Conservation (phyloP, 345 rosid genomes). For the Corymbia maculata region DNA sequence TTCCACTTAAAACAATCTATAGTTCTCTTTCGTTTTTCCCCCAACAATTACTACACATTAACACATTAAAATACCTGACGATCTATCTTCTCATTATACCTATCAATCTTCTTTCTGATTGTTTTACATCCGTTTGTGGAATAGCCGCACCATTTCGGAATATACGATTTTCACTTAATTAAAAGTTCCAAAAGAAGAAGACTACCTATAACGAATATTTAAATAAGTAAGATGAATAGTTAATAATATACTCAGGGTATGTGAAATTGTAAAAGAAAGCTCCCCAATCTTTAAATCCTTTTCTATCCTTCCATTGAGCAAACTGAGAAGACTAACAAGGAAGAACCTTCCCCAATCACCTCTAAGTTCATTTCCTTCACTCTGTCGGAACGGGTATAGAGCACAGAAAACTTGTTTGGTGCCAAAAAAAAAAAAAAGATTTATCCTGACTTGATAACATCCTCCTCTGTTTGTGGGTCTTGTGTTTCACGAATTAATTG, state of each 20-base stretch:
- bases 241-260: background rate
- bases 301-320: background rate
- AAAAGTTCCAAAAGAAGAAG: background rate
- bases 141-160: background rate
- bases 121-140: background rate
- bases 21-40: background rate
- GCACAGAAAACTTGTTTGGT: background rate
- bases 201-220: background rate
- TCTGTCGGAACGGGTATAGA: background rate
- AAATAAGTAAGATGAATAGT: background rate
- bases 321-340: background rate
- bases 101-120: background rate
- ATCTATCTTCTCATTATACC: background rate
- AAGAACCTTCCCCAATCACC: background rate
- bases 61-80: background rate
- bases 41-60: background rate
- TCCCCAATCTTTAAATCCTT: background rate
- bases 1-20: background rate
- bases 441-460: background rate
- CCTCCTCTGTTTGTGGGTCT: background rate
- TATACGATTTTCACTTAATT: background rate
- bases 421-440: background rate
- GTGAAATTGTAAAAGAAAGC: background rate
- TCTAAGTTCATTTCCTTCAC: background rate
- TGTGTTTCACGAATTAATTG: background rate